Percentiles rank a stretch among this genome's conserved stretches.
Evolutionary conservation across 2,329 filamentous ascomycete species (phyloP).

Genomic region (Ophiostoma angusticollis): DNA sequence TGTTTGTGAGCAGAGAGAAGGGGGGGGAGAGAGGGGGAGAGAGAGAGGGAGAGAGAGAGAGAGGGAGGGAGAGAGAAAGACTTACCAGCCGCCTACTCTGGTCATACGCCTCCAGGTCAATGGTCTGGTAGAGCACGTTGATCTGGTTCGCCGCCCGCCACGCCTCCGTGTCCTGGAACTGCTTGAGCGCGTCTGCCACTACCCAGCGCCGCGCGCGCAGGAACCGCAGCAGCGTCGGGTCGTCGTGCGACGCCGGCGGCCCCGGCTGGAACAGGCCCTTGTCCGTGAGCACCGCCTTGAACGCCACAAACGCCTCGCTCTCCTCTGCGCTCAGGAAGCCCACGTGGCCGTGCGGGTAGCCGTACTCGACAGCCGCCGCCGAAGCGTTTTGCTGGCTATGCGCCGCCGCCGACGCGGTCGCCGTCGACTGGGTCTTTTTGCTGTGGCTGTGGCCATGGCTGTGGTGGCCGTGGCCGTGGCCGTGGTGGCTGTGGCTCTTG

Average conservation of each 20-base stretch:
- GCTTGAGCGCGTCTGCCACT: constrained; percentile 61
- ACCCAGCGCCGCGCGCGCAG: constrained; percentile 75
- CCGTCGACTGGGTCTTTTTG: too few species aligned
- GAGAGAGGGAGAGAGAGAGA: too few species aligned
- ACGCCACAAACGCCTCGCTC: constrained; percentile 51
- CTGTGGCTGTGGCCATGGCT: background rate
- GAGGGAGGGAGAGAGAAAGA: too few species aligned
- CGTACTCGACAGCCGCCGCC: constrained; percentile 22
- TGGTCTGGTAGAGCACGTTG: constrained; percentile 69
- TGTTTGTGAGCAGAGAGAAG: constrained; percentile 25
- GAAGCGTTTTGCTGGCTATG: constrained; percentile 8
- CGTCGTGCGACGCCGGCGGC: constrained; percentile 52
- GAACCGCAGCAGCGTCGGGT: constrained; percentile 67
- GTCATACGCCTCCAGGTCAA: constrained; percentile 76
- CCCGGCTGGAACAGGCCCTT: constrained; percentile 50
- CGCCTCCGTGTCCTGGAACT: constrained; percentile 80
- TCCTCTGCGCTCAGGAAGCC: constrained; percentile 62
- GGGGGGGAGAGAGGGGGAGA: too few species aligned
- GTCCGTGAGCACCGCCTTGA: constrained; percentile 56
- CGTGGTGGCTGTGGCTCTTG: constrained; percentile 12
- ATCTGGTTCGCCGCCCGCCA: constrained; percentile 75
- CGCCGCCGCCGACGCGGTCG: background rate
- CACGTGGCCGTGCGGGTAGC: constrained; percentile 66
- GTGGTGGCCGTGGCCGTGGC: background rate
- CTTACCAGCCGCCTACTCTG: constrained; percentile 61